Percentiles rank a stretch among this genome's conserved stretches.
phyloP scores from a whole-genome alignment of 1,284 basidiomycete genomes.

The Malassezia slooffiae region DNA sequence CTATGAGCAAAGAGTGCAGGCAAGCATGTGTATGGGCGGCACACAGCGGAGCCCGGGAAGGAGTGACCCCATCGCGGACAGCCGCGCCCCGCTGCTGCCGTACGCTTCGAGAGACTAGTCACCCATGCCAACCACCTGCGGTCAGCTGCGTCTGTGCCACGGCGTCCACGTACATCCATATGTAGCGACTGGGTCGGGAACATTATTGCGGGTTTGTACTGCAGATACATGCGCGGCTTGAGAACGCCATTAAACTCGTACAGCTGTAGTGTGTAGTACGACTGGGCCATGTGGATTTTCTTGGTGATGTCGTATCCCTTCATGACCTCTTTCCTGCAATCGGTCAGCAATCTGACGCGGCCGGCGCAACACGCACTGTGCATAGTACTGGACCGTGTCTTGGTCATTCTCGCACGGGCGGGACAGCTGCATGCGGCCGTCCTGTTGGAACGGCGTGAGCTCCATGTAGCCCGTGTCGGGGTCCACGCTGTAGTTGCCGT shows the following conservation, averaged over 20 bases:
- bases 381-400: slow-evolving; percentile 16
- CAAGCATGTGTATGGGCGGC: too few species aligned
- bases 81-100: too few species aligned
- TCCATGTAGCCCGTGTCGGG: slow-evolving; percentile 21
- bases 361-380: slow-evolving; percentile 15
- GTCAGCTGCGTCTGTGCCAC: background rate
- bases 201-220: slow-evolving; percentile 17
- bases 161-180: slow-evolving; percentile 4
- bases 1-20: too few species aligned
- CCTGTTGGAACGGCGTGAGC: slow-evolving; percentile 21
- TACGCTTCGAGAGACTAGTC: too few species aligned
- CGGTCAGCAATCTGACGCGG: too few species aligned
- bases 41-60: too few species aligned
- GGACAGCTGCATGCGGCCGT: slow-evolving; percentile 21
- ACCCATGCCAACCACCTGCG: slow-evolving; percentile 2
- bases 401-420: background rate
- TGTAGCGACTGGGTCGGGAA: slow-evolving; percentile 15
- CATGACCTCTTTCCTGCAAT: slow-evolving; percentile 5
- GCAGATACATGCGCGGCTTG: slow-evolving; percentile 20
- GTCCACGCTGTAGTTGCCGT: slow-evolving; percentile 38
- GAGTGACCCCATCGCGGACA: too few species aligned
- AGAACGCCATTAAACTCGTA: slow-evolving; percentile 21
- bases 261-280: slow-evolving; percentile 20
- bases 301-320: slow-evolving; percentile 17
- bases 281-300: slow-evolving; percentile 18